Evolutionary conservation across 108 stramenopile species (phyloP).

Genomic region (Aurantiochytrium sp.): DNA sequence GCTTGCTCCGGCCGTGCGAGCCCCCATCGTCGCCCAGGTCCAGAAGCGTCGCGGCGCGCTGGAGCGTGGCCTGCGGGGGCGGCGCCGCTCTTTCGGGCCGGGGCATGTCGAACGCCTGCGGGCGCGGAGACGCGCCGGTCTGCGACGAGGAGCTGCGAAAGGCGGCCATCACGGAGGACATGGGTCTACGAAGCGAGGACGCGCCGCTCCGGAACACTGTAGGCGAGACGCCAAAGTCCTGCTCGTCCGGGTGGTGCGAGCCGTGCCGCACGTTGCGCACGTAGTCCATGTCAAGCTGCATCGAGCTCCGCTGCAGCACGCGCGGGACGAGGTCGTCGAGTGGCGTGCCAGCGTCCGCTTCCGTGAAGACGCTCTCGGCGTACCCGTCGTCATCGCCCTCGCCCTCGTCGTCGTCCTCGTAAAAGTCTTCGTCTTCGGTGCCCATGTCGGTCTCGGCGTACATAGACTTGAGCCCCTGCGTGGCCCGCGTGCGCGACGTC

Average conservation of each 20-base stretch:
- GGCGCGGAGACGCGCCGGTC: background rate
- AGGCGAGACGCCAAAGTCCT: background rate
- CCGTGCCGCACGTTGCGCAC: background rate
- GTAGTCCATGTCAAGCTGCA: slow-evolving; percentile 10
- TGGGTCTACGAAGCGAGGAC: background rate
- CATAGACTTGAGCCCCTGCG: background rate
- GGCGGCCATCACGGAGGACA: background rate
- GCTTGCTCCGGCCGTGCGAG: background rate
- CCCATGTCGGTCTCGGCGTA: background rate
- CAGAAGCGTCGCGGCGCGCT: background rate
- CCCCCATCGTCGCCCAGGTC: background rate
- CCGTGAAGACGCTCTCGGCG: background rate
- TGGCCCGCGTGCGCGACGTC: background rate
- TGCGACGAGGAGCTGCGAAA: background rate
- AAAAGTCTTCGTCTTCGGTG: background rate
- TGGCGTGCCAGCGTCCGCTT: background rate
- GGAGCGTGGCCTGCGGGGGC: background rate
- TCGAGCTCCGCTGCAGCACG: background rate
- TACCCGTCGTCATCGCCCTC: background rate
- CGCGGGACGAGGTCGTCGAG: background rate
- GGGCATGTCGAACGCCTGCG: background rate
- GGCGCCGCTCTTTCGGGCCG: background rate
- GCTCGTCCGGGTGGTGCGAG: background rate
- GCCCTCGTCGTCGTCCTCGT: background rate
- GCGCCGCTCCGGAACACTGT: background rate